These are phyloP conservation scores for Aspergillus egyptiacus DNA, from an alignment of 495 filamentous ascomycete species.

Conservation along the genomic window DNA sequence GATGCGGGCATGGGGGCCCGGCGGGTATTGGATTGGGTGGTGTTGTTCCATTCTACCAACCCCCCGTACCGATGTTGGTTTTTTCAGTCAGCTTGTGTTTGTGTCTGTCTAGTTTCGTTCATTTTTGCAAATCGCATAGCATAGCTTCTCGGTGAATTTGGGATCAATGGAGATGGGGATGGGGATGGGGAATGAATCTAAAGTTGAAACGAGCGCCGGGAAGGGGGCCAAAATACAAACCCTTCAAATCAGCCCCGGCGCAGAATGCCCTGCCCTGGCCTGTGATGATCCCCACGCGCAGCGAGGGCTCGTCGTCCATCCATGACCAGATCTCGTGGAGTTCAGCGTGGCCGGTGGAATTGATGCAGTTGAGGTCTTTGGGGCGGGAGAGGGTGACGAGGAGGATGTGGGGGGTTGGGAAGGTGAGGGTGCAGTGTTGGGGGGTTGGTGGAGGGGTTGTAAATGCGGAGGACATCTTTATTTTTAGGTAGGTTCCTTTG, in stretches of 20 bases:
- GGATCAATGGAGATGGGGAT: not conserved
- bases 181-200: too few species aligned
- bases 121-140: conserved; percentile 9
- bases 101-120: too few species aligned
- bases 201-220: too few species aligned
- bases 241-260: conserved; percentile 55
- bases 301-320: conserved; percentile 49
- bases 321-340: conserved; percentile 49
- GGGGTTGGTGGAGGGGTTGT: conserved; percentile 34
- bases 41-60: conserved; percentile 38
- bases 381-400: conserved; percentile 46
- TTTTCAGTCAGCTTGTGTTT: too few species aligned
- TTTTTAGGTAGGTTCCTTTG: not conserved
- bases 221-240: too few species aligned
- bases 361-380: conserved; percentile 45
- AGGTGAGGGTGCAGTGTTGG: conserved; percentile 34
- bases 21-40: conserved; percentile 11
- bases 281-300: conserved; percentile 52
- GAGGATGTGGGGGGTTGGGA: conserved; percentile 44
- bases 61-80: too few species aligned
- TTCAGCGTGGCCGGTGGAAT: conserved; percentile 46
- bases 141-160: not conserved
- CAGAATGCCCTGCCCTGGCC: conserved; percentile 54
- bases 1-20: conserved; percentile 12
- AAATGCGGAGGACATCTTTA: conserved; percentile 17